Conservation (phyloP, 2,329 filamentous ascomycete species). For the Alternaria infectoria region DNA sequence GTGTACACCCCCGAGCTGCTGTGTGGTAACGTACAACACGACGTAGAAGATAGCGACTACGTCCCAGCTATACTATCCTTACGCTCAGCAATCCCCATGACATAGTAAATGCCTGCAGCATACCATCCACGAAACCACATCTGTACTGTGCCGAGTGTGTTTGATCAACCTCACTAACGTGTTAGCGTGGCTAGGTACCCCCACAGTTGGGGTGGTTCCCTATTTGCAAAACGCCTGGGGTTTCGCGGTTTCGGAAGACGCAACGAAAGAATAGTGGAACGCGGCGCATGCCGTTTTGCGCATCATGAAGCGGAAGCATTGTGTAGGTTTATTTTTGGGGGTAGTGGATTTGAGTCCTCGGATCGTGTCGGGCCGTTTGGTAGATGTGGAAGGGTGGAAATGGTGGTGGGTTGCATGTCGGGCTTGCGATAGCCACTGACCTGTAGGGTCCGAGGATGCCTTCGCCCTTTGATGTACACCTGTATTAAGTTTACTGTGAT, state of each 20-base stretch:
- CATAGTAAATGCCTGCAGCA: not conserved
- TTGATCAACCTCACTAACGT: not conserved
- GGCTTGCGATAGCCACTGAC: not conserved
- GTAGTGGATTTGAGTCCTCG: not conserved
- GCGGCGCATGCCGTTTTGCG: not conserved
- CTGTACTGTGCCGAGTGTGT: not conserved
- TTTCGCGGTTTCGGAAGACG: constrained; percentile 3
- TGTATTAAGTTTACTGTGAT: not conserved
- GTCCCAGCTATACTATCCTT: not conserved
- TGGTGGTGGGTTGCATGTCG: not conserved
- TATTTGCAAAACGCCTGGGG: not conserved
- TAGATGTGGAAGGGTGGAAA: not conserved
- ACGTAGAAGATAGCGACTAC: not conserved
- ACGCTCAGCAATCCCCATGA: not conserved
- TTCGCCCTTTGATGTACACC: not conserved
- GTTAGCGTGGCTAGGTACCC: not conserved
- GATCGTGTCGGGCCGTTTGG: not conserved
- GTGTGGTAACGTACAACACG: not conserved
- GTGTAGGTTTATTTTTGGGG: not conserved
- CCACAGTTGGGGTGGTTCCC: not conserved
- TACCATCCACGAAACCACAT: not conserved
- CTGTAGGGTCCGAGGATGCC: not conserved
- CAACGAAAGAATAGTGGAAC: not conserved
- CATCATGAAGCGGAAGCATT: not conserved
- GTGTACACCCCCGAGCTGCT: not conserved